Evolutionary conservation across 2,329 filamentous ascomycete species (phyloP), one percentile per base, ranked within the genome.

Genomic region (Aureobasidium sp.): DNA sequence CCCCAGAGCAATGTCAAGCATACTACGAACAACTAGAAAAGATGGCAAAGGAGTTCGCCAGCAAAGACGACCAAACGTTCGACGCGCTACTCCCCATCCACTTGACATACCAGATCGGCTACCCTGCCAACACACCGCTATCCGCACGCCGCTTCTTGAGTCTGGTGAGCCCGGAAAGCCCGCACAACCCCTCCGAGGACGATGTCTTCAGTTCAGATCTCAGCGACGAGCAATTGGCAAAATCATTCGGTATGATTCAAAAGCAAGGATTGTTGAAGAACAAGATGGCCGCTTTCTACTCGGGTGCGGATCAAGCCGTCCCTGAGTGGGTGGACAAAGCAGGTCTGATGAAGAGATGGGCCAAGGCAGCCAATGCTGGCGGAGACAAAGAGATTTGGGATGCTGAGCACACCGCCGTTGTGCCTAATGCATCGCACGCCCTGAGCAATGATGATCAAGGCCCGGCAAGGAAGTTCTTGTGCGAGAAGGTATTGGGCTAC

Each of bases 361-460:
- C 73, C 65, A 66, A 68, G 53, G 77, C 75, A 9, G 72, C 73
- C 1, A 73, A 79, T 64, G 70, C 68, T 15, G 70, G 69, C 2
- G 73, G 70, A 1, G 67, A 68, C 12, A 64, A 51, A 1, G 44
- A 70, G 42, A 71, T 78, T 29, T 83, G 80, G 80, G 77, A 81
- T 70, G 65, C 71, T 4, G 74, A 76, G 62, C 71, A 75, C n/a
- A 81, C 79, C 64, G 80, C 76, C 11, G 67, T 81, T 34, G 75
- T 83, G 61, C 72, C 76, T 0, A 75, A 74, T 37, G 80, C 80
- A 7, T 78, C 74, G 14, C 80, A 83, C 67, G 79, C 79, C 62
- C 69, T 81, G 60, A 76, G 73, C 52, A 79, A 76, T 62, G 75
- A 79, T 62, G 78, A 78, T 55, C 79, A 82, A 70, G 73, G 70